A percentile compares a stretch with the other conserved stretches of the same genome.
Conservation (phyloP, 2,329 filamentous ascomycete species). For the Fusarium virguliforme region DNA sequence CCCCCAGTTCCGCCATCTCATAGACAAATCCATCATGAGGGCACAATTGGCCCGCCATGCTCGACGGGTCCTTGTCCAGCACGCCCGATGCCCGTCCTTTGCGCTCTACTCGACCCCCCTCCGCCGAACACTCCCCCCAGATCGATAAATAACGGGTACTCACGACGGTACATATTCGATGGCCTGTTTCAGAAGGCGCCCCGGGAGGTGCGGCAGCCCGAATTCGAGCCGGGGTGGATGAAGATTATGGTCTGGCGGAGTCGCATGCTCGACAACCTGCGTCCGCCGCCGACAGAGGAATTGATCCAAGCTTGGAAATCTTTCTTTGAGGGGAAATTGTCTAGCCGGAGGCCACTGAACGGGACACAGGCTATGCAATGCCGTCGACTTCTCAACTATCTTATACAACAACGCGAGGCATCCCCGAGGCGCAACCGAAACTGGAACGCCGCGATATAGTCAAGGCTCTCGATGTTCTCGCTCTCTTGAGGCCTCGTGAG, state of each 20-base stretch:
- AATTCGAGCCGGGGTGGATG: constrained; percentile 80
- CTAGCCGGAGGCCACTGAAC: constrained; percentile 69
- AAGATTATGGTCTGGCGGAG: constrained; percentile 79
- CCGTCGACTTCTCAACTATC: constrained; percentile 72
- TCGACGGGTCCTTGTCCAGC: constrained; percentile 59
- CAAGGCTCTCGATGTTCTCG: constrained; percentile 63
- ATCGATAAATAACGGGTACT: constrained; percentile 43
- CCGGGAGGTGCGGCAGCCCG: constrained; percentile 72
- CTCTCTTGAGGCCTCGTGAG: constrained; percentile 61
- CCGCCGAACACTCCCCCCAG: constrained; percentile 51
- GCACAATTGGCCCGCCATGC: constrained; percentile 63
- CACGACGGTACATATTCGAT: constrained; percentile 68
- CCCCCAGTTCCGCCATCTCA: constrained; percentile 43
- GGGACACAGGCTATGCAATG: constrained; percentile 75
- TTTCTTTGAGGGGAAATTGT: constrained; percentile 73
- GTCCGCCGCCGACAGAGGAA: constrained; percentile 75
- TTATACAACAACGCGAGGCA: constrained; percentile 57
- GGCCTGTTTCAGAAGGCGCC: constrained; percentile 74
- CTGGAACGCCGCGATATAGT: constrained; percentile 54
- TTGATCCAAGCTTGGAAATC: constrained; percentile 76
- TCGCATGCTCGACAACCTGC: constrained; percentile 73
- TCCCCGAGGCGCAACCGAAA: constrained; percentile 48
- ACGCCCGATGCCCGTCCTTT: constrained; percentile 55
- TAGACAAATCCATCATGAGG: constrained; percentile 61
- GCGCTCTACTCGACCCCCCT: constrained; percentile 52